A percentile compares a stretch with the other conserved stretches of the same genome.
phyloP scores from a whole-genome alignment of 306 rosid species.

The Malus sylvestris region DNA sequence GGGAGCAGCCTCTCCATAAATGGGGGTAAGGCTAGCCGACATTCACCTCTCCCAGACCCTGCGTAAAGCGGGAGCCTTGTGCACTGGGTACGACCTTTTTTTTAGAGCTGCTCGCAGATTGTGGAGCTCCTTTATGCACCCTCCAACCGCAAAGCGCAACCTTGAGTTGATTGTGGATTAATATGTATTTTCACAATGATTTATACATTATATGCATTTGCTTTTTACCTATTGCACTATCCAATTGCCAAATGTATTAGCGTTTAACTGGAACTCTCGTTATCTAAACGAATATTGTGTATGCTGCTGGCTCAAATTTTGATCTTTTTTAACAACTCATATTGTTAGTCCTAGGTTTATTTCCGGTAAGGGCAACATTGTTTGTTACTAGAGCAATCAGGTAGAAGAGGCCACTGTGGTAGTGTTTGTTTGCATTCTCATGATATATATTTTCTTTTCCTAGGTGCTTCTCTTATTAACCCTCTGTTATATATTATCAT shows the following conservation, averaged over 20 bases:
- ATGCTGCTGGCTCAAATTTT: neutral
- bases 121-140: constrained; percentile 53
- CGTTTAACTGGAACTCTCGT: neutral
- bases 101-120: constrained; percentile 41
- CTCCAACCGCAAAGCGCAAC: constrained; percentile 40
- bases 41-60: no score
- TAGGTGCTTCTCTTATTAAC: neutral
- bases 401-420: neutral
- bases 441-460: neutral
- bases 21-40: no score
- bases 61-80: no score
- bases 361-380: neutral
- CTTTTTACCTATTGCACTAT: neutral
- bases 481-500: neutral
- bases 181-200: constrained; percentile 29
- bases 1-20: no score
- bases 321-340: neutral
- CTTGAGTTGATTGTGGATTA: constrained; percentile 39
- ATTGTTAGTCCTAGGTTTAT: neutral
- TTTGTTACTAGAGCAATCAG: neutral
- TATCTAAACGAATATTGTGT: neutral
- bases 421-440: neutral
- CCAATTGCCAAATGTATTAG: neutral
- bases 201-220: neutral
- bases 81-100: no score